Conservation (phyloP, 2,329 filamentous ascomycete genomes). For the Xylariaceae sp. region DNA sequence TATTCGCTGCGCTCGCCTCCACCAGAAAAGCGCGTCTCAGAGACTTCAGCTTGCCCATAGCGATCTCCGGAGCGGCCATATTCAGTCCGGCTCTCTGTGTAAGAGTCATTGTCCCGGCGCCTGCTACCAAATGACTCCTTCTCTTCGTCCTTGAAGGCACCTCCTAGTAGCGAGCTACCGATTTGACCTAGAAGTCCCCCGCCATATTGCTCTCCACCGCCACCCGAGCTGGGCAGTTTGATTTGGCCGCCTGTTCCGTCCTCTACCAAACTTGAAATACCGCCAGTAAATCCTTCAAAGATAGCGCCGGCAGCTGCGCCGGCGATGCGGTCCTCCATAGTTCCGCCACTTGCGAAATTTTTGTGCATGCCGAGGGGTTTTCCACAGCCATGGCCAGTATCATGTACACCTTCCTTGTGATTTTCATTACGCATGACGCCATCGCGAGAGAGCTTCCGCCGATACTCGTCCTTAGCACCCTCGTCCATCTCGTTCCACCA, state of each 20-base stretch:
- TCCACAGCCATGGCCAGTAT: slow-evolving; percentile 82
- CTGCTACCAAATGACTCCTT: slow-evolving; percentile 60
- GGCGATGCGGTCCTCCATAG: slow-evolving; percentile 62
- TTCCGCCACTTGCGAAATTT: slow-evolving; percentile 57
- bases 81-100: slow-evolving; percentile 66
- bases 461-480: slow-evolving; percentile 68
- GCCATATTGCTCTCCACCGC: slow-evolving; percentile 61
- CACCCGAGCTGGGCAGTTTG: slow-evolving; percentile 28
- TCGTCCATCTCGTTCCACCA: slow-evolving; percentile 80
- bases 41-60: slow-evolving; percentile 66
- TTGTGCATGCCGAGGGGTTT: slow-evolving; percentile 82
- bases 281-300: slow-evolving; percentile 62
- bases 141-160: slow-evolving; percentile 61
- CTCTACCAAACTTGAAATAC: slow-evolving; percentile 53
- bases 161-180: slow-evolving; percentile 70
- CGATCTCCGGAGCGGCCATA: slow-evolving; percentile 62
- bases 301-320: slow-evolving; percentile 62
- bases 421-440: slow-evolving; percentile 81
- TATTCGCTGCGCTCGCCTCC: slow-evolving; percentile 66
- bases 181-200: slow-evolving; percentile 74
- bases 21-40: slow-evolving; percentile 61
- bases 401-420: slow-evolving; percentile 83
- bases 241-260: slow-evolving; percentile 50
- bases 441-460: slow-evolving; percentile 75
- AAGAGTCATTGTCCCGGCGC: slow-evolving; percentile 63